These are phyloP conservation scores for Asclepias syriaca DNA, from an alignment of 257 asterid species.

Conservation along the genomic window DNA sequence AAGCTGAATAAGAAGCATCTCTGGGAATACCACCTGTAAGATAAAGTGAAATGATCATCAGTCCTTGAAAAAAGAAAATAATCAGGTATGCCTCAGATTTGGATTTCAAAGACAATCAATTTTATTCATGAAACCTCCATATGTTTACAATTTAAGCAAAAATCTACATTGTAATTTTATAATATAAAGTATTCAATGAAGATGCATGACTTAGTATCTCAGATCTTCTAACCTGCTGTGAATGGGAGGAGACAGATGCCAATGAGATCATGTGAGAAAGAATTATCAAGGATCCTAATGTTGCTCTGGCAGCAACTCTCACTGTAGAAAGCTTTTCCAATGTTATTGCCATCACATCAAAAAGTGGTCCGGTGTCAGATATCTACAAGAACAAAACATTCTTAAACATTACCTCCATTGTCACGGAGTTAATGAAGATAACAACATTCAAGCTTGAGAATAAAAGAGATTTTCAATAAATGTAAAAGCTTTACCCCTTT, in stretches of 20 bases:
- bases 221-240: constrained; percentile 57
- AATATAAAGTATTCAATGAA: background rate
- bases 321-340: constrained; percentile 83
- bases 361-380: constrained; percentile 70
- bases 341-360: constrained; percentile 89
- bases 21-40: constrained; percentile 89
- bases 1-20: constrained; percentile 73
- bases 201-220: background rate
- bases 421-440: background rate
- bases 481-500: constrained; percentile 68
- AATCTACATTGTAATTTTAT: background rate
- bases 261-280: constrained; percentile 83
- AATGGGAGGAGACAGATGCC: constrained; percentile 57
- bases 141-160: background rate
- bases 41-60: constrained; percentile 3
- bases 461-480: background rate
- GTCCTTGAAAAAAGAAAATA: constrained; percentile 3
- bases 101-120: background rate
- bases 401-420: background rate
- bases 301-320: constrained; percentile 74
- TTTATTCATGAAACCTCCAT: background rate
- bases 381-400: constrained; percentile 36
- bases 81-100: background rate
- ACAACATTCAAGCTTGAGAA: constrained; percentile 1
- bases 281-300: constrained; percentile 73